Percentiles rank a stretch among this genome's conserved stretches.
Conservation (phyloP, 2,329 filamentous ascomycete species). For the Exophiala lecanii-corni region DNA sequence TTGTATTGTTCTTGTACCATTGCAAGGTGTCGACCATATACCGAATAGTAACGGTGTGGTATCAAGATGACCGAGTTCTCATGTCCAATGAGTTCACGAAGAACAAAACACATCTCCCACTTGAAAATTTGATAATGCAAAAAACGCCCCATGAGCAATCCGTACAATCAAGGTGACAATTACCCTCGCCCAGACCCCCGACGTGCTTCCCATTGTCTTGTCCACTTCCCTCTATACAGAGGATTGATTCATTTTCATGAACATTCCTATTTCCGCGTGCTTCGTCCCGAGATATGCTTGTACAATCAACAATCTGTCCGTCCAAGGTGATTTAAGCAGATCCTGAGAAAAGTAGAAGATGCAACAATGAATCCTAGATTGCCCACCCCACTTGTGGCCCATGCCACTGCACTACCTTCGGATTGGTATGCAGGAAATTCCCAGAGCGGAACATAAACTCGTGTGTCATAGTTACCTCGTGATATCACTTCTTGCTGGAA, state of each 20-base stretch:
- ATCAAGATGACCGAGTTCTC: neutral
- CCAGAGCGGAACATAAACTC: too few relatives aligned
- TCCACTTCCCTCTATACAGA: neutral
- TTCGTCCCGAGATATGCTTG: neutral
- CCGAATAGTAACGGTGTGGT: too few relatives aligned
- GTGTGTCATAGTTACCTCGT: too few relatives aligned
- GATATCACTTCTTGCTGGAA: constrained; percentile 19
- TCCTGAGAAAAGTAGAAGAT: neutral
- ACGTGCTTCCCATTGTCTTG: neutral
- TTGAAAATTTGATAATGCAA: neutral
- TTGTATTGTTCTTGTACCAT: too few relatives aligned
- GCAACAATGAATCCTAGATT: neutral
- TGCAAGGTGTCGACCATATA: too few relatives aligned
- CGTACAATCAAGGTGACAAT: neutral
- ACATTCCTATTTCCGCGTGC: neutral
- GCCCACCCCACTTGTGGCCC: neutral
- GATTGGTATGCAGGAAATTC: too few relatives aligned
- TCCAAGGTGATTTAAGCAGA: neutral
- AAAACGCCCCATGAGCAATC: neutral
- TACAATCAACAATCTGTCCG: neutral
- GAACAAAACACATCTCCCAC: neutral
- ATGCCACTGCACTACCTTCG: too few relatives aligned
- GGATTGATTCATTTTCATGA: neutral
- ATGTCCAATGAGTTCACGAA: neutral
- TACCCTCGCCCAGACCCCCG: neutral